Conservation (phyloP, 2,329 filamentous ascomycete genomes). For the Fusarium tjaetaba region DNA sequence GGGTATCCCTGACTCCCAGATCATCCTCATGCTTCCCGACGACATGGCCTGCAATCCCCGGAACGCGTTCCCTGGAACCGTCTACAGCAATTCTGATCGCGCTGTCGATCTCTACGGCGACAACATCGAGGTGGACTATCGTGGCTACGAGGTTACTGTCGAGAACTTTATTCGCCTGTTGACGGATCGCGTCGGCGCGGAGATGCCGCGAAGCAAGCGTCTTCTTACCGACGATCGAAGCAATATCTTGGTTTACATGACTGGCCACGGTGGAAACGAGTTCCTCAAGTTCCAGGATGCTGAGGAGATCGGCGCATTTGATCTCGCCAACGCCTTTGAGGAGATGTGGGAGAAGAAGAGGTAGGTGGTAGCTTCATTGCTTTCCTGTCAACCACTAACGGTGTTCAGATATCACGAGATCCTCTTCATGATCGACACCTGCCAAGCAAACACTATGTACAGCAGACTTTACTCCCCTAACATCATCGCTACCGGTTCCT, state of each 20-base stretch:
- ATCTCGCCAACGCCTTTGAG: constrained; percentile 95
- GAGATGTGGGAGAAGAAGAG: constrained; percentile 99
- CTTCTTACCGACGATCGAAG: constrained; percentile 93
- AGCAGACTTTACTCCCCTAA: constrained; percentile 98
- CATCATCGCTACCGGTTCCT: constrained; percentile 97
- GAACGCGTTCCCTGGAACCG: constrained; percentile 96
- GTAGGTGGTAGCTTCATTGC: constrained; percentile 50
- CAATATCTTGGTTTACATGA: constrained; percentile 99
- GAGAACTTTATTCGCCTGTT: constrained; percentile 97
- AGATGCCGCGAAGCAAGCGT: constrained; percentile 94
- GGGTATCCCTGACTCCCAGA: constrained; percentile 97
- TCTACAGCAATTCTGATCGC: constrained; percentile 97
- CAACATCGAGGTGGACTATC: constrained; percentile 98
- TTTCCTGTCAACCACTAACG: constrained; percentile 1
- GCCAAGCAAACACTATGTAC: constrained; percentile 99
- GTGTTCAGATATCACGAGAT: constrained; percentile 85
- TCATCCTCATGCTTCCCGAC: constrained; percentile 99
- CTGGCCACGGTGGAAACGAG: constrained; percentile 95
- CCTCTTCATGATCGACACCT: constrained; percentile 99
- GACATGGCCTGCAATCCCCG: constrained; percentile 99
- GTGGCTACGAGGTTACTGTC: constrained; percentile 97
- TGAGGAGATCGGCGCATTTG: constrained; percentile 96
- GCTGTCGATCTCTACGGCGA: constrained; percentile 96
- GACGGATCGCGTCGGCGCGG: constrained; percentile 92
- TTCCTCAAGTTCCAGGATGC: constrained; percentile 99